Percentiles rank a stretch among this genome's conserved stretches.
Conservation (phyloP, 2,329 filamentous ascomycete genomes). For the Zalaria obscura region DNA sequence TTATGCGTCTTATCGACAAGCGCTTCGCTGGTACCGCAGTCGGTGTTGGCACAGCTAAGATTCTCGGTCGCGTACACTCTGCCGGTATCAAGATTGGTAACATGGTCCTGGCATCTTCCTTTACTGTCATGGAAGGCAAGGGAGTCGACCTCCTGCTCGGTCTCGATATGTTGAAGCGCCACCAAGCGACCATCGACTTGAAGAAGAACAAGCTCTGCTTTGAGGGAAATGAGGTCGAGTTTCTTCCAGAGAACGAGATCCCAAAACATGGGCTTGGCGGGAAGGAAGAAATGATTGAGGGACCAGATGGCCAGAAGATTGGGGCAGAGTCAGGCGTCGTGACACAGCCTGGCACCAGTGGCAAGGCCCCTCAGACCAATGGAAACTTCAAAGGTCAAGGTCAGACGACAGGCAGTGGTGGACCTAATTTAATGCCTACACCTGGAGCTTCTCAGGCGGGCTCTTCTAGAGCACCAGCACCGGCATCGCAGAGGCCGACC, state of each 20-base stretch:
- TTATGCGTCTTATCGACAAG: constrained; percentile 89
- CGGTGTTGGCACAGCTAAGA: constrained; percentile 86
- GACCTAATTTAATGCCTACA: constrained; percentile 5
- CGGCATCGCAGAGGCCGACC: constrained; percentile 11
- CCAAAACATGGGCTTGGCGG: constrained; percentile 67
- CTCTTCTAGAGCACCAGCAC: constrained; percentile 4
- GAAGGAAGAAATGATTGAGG: constrained; percentile 70
- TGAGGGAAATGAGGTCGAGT: constrained; percentile 74
- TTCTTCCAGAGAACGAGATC: constrained; percentile 85
- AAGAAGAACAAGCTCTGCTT: constrained; percentile 75
- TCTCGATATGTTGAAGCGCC: constrained; percentile 90
- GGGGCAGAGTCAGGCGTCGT: constrained; percentile 72
- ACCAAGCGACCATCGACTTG: constrained; percentile 86
- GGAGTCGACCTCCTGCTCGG: constrained; percentile 86
- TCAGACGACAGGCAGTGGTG: constrained; percentile 12
- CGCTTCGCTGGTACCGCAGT: constrained; percentile 84
- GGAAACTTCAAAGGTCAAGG: constrained; percentile 17
- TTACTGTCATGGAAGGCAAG: constrained; percentile 99
- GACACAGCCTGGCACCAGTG: constrained; percentile 33
- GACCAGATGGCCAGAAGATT: constrained; percentile 78
- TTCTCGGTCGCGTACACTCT: constrained; percentile 87
- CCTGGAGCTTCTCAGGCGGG: constrained; percentile 5
- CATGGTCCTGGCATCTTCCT: constrained; percentile 80
- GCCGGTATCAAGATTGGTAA: constrained; percentile 88
- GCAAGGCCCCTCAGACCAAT: constrained; percentile 12